These are phyloP conservation scores for Haplosporangium gracile DNA, from an alignment of 192 early-diverging fungal species.

Conservation along the genomic window DNA sequence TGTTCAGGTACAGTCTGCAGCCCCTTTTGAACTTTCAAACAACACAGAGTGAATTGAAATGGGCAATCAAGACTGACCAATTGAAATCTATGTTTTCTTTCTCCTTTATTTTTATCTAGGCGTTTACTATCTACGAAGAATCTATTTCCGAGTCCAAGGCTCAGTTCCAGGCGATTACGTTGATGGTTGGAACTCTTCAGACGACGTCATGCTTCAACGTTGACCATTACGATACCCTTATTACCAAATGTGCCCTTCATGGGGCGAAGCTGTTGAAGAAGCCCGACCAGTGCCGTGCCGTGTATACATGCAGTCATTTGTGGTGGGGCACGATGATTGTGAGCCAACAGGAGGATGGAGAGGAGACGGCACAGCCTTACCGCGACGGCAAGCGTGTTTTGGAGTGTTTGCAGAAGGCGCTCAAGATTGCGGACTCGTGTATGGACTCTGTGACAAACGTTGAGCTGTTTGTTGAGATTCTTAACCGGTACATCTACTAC, in stretches of 20 bases:
- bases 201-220: conserved; percentile 84
- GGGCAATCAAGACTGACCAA: background rate
- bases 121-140: conserved; percentile 98
- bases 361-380: conserved; percentile 73
- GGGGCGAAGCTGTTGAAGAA: conserved; percentile 93
- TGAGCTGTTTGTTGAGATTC: conserved; percentile 96
- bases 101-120: conserved; percentile 58
- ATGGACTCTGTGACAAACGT: conserved; percentile 92
- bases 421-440: conserved; percentile 94
- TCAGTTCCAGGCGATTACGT: conserved; percentile 91
- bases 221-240: conserved; percentile 97
- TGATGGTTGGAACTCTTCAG: conserved; percentile 90
- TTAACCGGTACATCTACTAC: conserved; percentile 96
- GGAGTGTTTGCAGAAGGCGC: conserved; percentile 93
- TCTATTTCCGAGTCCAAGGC: conserved; percentile 92
- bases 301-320: conserved; percentile 88
- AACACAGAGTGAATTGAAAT: background rate
- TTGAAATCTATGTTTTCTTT: background rate
- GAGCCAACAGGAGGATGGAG: conserved; percentile 64
- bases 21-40: background rate
- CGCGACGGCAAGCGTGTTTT: conserved; percentile 92
- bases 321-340: conserved; percentile 87
- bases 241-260: conserved; percentile 91
- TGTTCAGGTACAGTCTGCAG: conserved; percentile 71
- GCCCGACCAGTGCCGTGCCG: conserved; percentile 92